Conservation (phyloP, 2,329 filamentous ascomycete species). For the Phyllosticta capitalensis region DNA sequence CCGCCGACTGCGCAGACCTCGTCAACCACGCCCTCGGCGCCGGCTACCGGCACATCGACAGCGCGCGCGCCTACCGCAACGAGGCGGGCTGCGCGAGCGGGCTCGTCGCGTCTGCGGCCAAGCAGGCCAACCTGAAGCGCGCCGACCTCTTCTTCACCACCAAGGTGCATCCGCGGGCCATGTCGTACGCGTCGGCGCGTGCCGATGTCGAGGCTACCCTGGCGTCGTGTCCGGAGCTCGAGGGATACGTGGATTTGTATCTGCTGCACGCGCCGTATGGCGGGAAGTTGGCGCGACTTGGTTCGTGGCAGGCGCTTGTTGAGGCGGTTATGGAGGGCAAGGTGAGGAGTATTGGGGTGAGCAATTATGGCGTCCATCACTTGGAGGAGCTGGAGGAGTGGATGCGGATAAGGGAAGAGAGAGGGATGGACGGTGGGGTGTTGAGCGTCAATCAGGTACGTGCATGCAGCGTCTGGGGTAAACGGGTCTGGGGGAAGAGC, state of each 20-base stretch:
- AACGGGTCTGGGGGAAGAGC: background rate
- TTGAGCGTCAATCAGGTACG: constrained; percentile 71
- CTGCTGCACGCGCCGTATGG: constrained; percentile 46
- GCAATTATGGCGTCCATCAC: constrained; percentile 48
- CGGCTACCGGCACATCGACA: constrained; percentile 47
- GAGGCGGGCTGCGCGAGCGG: constrained; percentile 32
- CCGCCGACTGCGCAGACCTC: constrained; percentile 48
- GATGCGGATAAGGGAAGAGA: constrained; percentile 55
- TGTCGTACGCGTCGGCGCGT: constrained; percentile 41
- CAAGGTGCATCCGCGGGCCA: constrained; percentile 45
- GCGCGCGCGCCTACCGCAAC: constrained; percentile 35
- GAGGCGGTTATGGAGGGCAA: constrained; percentile 44
- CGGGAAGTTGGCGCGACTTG: constrained; percentile 39
- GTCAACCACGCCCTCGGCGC: constrained; percentile 41
- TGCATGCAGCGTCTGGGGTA: background rate
- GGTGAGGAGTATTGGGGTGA: constrained; percentile 44
- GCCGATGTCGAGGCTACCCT: constrained; percentile 28
- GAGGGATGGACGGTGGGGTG: constrained; percentile 54
- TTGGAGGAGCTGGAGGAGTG: constrained; percentile 44
- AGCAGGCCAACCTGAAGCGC: constrained; percentile 14
- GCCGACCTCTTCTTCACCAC: constrained; percentile 26
- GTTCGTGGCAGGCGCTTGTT: constrained; percentile 45
- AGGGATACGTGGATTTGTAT: constrained; percentile 33
- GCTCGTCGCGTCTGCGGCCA: constrained; percentile 22
- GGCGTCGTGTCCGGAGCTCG: constrained; percentile 13